A percentile compares a stretch with the other conserved stretches of the same genome.
These are phyloP conservation scores for Debaryomyces subglobosus DNA, from an alignment of 1,139 yeast species.

Conservation along the genomic window DNA sequence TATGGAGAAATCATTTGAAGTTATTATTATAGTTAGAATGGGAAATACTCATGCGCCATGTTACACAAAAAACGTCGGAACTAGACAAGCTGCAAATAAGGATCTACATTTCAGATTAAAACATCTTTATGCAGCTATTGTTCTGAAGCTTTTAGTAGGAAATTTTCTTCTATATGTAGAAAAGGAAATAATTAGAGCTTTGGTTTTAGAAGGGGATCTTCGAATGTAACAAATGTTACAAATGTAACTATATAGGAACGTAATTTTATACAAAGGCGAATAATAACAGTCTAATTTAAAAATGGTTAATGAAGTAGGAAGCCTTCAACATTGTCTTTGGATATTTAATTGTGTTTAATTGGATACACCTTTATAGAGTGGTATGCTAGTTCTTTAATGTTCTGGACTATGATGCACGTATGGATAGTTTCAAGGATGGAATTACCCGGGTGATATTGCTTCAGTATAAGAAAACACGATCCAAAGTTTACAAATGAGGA, in stretches of 20 bases:
- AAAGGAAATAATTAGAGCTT: neutral
- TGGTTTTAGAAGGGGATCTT: neutral
- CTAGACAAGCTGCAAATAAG: conserved; percentile 1
- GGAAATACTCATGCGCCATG: conserved; percentile 4
- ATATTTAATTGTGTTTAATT: neutral
- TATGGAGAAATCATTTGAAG: conserved; percentile 3
- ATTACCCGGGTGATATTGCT: neutral
- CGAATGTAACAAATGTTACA: too few relatives aligned
- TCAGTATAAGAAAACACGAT: neutral
- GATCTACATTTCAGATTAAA: conserved; percentile 2
- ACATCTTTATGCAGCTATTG: conserved; percentile 3
- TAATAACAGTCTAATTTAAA: too few relatives aligned
- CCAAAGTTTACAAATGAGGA: neutral
- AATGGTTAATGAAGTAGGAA: neutral
- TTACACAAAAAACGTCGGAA: conserved; percentile 4
- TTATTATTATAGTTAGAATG: conserved; percentile 3
- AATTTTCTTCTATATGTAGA: neutral
- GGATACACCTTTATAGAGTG: neutral
- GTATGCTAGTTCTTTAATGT: neutral
- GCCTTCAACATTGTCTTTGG: neutral
- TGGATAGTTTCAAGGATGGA: neutral
- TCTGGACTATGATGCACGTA: neutral
- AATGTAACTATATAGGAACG: neutral
- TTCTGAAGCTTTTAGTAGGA: neutral
- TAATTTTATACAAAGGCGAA: neutral